Percentiles rank a stretch among this genome's conserved stretches.
Conservation (phyloP, 345 rosid genomes). For the Gossypium ekmanianum region DNA sequence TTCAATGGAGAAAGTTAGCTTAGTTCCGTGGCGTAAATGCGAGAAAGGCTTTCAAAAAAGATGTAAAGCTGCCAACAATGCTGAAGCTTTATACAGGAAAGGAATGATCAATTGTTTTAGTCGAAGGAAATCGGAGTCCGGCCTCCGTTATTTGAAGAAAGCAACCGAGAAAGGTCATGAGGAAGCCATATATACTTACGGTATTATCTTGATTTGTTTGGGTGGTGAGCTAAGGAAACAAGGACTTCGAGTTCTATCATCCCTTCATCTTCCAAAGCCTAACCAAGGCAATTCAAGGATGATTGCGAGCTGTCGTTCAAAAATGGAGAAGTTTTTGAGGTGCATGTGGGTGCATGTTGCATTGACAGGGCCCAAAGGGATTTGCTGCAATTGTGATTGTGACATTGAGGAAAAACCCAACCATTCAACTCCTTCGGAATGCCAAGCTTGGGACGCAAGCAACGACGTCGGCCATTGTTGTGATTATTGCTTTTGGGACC, state of each 20-base stretch:
- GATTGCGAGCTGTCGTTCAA: background rate
- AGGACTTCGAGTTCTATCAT: background rate
- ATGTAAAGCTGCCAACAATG: background rate
- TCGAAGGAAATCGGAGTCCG: background rate
- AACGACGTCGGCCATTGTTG: background rate
- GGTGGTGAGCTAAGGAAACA: background rate
- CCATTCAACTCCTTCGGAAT: background rate
- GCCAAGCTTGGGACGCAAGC: slow-evolving; percentile 1
- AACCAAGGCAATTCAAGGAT: no score
- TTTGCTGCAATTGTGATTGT: background rate
- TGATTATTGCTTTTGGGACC: background rate
- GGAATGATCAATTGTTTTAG: background rate
- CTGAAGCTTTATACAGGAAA: background rate
- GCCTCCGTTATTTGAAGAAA: background rate
- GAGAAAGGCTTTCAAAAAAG: background rate
- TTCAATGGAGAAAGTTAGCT: background rate
- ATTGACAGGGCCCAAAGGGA: background rate
- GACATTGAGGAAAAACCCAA: background rate
- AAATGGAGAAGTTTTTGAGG: background rate
- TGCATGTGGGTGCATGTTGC: background rate
- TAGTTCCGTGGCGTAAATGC: background rate
- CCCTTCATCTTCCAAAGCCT: background rate
- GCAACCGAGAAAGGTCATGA: background rate
- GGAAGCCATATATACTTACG: background rate
- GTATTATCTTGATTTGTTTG: background rate